A percentile compares a stretch with the other conserved stretches of the same genome.
phyloP scores from a whole-genome alignment of 2,329 filamentous ascomycete genomes.

The Fusarium foetens region DNA sequence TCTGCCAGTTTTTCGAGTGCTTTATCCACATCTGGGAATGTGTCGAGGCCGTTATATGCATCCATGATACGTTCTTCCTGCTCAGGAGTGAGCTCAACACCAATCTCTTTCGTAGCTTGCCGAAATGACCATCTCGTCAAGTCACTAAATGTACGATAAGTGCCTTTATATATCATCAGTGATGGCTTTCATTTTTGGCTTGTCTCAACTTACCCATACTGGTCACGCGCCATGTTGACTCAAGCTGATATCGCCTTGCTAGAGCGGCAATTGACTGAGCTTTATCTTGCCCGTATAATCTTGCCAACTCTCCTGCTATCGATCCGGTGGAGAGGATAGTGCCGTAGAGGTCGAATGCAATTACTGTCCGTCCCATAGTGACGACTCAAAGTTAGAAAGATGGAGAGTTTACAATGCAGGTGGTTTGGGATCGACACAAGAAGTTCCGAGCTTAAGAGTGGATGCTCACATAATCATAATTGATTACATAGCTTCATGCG shows the following conservation, averaged over 20 bases:
- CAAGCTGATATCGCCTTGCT: conserved; percentile 77
- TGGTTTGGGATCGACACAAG: not conserved
- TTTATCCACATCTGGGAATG: conserved; percentile 71
- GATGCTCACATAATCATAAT: conserved; percentile 3
- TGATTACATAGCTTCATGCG: not conserved
- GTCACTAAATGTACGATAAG: conserved; percentile 62
- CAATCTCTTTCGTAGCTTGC: conserved; percentile 71
- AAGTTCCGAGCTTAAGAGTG: not conserved
- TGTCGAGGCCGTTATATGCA: conserved; percentile 71
- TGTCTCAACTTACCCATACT: conserved; percentile 70
- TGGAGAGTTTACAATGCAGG: too few species aligned
- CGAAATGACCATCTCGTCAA: conserved; percentile 70
- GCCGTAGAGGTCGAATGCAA: conserved; percentile 81
- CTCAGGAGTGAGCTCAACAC: conserved; percentile 54
- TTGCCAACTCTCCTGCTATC: conserved; percentile 68
- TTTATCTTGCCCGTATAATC: conserved; percentile 66
- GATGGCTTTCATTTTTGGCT: not conserved
- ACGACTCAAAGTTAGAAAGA: not conserved
- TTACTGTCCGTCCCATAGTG: conserved; percentile 53
- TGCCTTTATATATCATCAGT: conserved; percentile 53
- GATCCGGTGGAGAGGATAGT: conserved; percentile 78
- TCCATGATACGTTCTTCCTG: conserved; percentile 65
- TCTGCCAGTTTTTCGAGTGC: conserved; percentile 61
- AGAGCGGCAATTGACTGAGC: conserved; percentile 66
- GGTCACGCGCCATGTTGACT: conserved; percentile 81